These are phyloP conservation scores for Leccinum boreale DNA, from an alignment of 768 basidiomycete species.

Conservation along the genomic window DNA sequence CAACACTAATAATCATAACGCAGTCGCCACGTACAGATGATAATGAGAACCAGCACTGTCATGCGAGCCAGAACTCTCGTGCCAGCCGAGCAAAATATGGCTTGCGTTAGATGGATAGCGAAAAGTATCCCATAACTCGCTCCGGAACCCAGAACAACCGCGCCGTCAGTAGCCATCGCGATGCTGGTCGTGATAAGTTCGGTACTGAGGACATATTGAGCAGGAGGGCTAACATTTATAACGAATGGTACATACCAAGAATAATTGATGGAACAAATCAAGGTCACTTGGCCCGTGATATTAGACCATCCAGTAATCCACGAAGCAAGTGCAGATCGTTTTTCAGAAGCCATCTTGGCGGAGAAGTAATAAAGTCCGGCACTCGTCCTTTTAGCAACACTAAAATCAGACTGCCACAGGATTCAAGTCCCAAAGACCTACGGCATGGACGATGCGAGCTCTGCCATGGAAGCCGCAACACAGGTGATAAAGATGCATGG, in stretches of 20 bases:
- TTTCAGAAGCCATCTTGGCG: slow-evolving; percentile 25
- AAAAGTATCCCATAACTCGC: slow-evolving; percentile 22
- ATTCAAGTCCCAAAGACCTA: not conserved
- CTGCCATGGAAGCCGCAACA: slow-evolving; percentile 10
- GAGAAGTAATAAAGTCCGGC: slow-evolving; percentile 29
- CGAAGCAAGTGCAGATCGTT: slow-evolving; percentile 24
- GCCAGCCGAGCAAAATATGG: slow-evolving; percentile 20
- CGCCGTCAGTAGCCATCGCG: slow-evolving; percentile 22
- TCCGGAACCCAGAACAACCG: slow-evolving; percentile 17
- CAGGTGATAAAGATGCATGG: slow-evolving; percentile 11
- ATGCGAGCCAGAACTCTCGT: slow-evolving; percentile 24
- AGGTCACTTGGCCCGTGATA: slow-evolving; percentile 23
- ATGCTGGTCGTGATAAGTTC: slow-evolving; percentile 20
- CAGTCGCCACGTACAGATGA: slow-evolving; percentile 12
- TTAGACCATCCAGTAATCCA: slow-evolving; percentile 32
- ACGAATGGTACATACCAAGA: slow-evolving; percentile 11
- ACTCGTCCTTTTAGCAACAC: slow-evolving; percentile 14
- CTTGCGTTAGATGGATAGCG: slow-evolving; percentile 16
- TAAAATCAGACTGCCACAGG: not conserved
- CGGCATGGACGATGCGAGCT: slow-evolving; percentile 9
- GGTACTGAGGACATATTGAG: slow-evolving; percentile 5
- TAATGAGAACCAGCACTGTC: slow-evolving; percentile 12
- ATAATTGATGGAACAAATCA: slow-evolving; percentile 24
- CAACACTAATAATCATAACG: not conserved
- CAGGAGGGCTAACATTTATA: not conserved